Evolutionary conservation across 164 flowering plant species (phyloP).

Genomic region (Malania oleifera): DNA sequence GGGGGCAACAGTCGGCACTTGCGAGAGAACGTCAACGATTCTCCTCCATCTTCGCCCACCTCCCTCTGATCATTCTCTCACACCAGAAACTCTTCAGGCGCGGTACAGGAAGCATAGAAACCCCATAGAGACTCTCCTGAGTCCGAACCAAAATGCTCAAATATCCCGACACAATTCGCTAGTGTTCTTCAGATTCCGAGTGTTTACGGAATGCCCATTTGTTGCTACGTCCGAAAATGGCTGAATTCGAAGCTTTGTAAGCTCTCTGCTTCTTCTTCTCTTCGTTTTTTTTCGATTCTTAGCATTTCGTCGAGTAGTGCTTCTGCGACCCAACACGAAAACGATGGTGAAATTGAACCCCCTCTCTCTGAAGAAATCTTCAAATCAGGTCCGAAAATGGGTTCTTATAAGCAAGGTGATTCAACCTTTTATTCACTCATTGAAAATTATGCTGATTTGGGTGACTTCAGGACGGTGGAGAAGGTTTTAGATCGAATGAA

Average conservation of each 20-base stretch:
- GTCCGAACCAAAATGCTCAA: background rate
- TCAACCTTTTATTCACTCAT: slow-evolving; percentile 58
- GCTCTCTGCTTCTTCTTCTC: slow-evolving; percentile 4
- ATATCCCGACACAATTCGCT: background rate
- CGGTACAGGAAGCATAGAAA: too few species aligned
- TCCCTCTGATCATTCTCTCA: background rate
- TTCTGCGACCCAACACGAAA: background rate
- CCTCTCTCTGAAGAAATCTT: slow-evolving; percentile 38
- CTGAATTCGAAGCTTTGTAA: slow-evolving; percentile 2
- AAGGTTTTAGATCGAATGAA: slow-evolving; percentile 54
- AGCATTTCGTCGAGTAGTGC: background rate
- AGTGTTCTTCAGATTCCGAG: background rate
- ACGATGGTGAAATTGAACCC: slow-evolving; percentile 3
- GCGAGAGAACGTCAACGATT: too few species aligned
- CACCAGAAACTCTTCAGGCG: too few species aligned
- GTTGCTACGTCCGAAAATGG: background rate
- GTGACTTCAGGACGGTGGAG: slow-evolving; percentile 54
- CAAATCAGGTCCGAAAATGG: slow-evolving; percentile 35
- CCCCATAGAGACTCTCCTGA: too few species aligned
- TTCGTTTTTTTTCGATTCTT: background rate
- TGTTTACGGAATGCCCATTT: slow-evolving; percentile 7
- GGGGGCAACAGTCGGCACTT: too few species aligned
- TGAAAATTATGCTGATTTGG: slow-evolving; percentile 39
- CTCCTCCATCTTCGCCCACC: too few species aligned
- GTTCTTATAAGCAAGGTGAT: slow-evolving; percentile 71